Base-by-base conservation (phyloP, 306 rosid species). In the Vachellia pachyceras region DNA sequence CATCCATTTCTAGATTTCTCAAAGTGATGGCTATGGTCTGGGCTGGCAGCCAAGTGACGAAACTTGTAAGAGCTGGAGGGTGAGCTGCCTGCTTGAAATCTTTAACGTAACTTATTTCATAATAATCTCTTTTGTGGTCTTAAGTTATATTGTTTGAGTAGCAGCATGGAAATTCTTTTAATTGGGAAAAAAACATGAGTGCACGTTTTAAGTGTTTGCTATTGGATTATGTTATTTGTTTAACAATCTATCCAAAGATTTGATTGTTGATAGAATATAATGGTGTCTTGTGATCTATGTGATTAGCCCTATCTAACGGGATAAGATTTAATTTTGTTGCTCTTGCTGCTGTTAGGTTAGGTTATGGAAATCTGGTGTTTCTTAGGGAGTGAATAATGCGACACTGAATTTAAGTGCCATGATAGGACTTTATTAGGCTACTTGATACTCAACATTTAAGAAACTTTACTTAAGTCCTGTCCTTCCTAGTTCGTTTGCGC, bases 1-100 rank as follows among this genome's bases (percentile, higher is more conserved):
- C n/a, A 55, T 22, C 72, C 35, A 77, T 78, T 82, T 86, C 55
- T 84, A 90, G 97, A 82, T 95, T 95, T 87, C 91, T 95, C 78
- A 95, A 95, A 85, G 69, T 91, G 82, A 88, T 95, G 98, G 97
- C 97, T 63, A 91, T 90, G 92, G 95, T 92, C 58, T 95, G 97
- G 97, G 97, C 97, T 14, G 97, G 98, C 66, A 95, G 98, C 92
- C 97, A 90, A 88, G 90, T 95, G 65, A 95, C 97, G 2, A 92
- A 95, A 85, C 94, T 95, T 75, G 20, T 84, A 75, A 89, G 98
- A 88, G 97, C 90, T n/a, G 95, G 91, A 70, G 97, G 97, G 98
- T 92, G 82, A 90, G 97, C 41, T 70, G n/a, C 76, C 42, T 70
- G 22, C 72, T 41, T 79, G 44, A 49, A 61, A 82, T 57, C 17